phyloP scores from a whole-genome alignment of 208 protist species.

The Acanthamoeba royreba region DNA sequence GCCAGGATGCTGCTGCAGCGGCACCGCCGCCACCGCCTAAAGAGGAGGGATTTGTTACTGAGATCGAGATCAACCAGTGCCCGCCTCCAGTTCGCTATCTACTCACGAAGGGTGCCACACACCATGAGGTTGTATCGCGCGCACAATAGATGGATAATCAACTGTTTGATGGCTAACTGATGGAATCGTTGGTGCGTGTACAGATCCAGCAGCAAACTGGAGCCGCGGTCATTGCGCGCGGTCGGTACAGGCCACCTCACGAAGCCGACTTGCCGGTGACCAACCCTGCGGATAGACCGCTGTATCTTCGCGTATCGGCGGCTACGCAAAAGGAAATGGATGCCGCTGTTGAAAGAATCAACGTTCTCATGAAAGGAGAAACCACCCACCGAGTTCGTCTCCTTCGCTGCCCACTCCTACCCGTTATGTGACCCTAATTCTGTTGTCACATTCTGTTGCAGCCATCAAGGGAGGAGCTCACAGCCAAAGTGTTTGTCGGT shows the following conservation, averaged over 20 bases:
- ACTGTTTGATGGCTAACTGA: no score
- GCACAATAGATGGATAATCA: no score
- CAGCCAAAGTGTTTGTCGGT: not conserved
- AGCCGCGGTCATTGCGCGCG: not conserved
- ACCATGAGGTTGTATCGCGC: not conserved
- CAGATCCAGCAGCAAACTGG: conserved; percentile 29
- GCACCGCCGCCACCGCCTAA: not conserved
- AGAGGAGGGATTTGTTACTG: not conserved
- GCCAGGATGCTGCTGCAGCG: not conserved
- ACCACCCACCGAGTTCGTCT: no score
- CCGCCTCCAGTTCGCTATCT: not conserved
- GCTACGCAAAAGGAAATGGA: not conserved
- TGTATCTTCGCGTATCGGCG: conserved; percentile 23
- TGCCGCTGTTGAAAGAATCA: not conserved
- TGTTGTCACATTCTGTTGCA: not conserved
- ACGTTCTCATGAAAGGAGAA: not conserved
- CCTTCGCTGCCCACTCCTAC: not conserved
- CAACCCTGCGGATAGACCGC: not conserved
- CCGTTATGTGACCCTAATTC: no score
- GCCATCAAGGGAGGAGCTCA: not conserved
- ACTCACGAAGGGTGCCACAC: not conserved
- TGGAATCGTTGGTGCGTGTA: no score
- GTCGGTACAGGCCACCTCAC: not conserved
- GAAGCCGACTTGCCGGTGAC: not conserved
- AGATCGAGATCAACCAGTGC: conserved; percentile 14